A percentile compares a stretch with the other conserved stretches of the same genome.
These are phyloP conservation scores for Massariosphaeria phaeospora DNA, from an alignment of 495 filamentous ascomycete species.

Conservation along the genomic window DNA sequence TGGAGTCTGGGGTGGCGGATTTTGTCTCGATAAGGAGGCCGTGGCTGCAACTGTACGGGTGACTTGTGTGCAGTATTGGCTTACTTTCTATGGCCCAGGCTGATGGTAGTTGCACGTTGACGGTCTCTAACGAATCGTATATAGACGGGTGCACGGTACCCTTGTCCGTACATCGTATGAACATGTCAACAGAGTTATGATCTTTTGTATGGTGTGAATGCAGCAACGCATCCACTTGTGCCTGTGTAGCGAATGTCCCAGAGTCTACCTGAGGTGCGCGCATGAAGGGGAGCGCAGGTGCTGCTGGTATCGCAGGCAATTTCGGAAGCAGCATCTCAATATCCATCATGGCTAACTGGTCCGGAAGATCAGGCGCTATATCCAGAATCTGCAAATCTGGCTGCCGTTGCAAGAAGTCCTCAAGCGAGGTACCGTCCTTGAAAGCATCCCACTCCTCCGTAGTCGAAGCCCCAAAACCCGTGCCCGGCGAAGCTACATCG, in stretches of 20 bases:
- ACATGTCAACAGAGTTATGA: constrained; percentile 69
- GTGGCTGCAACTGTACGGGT: constrained; percentile 71
- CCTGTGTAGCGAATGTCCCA: constrained; percentile 66
- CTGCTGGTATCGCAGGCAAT: constrained; percentile 59
- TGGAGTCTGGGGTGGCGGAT: neutral
- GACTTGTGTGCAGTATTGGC: constrained; percentile 57
- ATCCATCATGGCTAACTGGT: constrained; percentile 72
- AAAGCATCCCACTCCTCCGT: constrained; percentile 24
- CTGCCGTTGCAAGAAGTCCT: constrained; percentile 37
- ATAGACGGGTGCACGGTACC: constrained; percentile 78
- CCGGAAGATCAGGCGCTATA: constrained; percentile 58
- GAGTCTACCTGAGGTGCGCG: constrained; percentile 36
- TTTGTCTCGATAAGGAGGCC: constrained; percentile 53
- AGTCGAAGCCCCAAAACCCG: constrained; percentile 1
- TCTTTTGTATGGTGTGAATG: constrained; percentile 56
- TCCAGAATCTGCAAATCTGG: constrained; percentile 29
- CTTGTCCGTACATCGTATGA: constrained; percentile 72
- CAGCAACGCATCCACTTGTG: constrained; percentile 67
- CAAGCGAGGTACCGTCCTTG: constrained; percentile 26
- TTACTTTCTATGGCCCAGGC: constrained; percentile 6
- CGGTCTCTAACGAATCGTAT: constrained; percentile 85
- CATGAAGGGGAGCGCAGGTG: constrained; percentile 23
- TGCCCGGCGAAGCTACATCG: neutral
- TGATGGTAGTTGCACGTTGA: constrained; percentile 51
- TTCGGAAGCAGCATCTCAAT: constrained; percentile 76